Base-by-base conservation (phyloP, 1,284 basidiomycete genomes). In the Sporisorium graminicola region DNA sequence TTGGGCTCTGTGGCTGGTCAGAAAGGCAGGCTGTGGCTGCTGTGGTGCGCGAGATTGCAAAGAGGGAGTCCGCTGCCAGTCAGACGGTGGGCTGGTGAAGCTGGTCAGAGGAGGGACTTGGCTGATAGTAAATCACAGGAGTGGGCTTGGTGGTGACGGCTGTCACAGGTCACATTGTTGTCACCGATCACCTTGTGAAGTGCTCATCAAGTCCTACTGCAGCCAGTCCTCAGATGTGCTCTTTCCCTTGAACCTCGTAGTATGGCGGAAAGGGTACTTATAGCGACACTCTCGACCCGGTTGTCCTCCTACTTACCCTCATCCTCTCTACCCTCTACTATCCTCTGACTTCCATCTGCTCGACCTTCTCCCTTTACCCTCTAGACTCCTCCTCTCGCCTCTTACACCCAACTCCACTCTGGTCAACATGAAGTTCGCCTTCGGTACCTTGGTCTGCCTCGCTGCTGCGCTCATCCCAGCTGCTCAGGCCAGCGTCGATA, bases 341-440 rank as follows among this genome's bases (percentile, higher is more conserved):
- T n/a, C 40, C 40, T 43, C n/a, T 20, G 7, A 2, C 14, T 10
- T n/a, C 6, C 1, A 35, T 22, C 35, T 49, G 50, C n/a, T 29
- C 24, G n/a, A 20, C 7, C n/a, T 18, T 18, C 22, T 40, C 26
- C 18, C 27, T n/a, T 37, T 5, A 33, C 46, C n/a, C 5, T 49
- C 14, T 40, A 47, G 24, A 64, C 22, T 18, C 37, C 31, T 26
- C 20, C 4, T 16, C 16, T n/a, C 26, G 18, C 53, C n/a, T 18
- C 26, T 1, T 29, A 29, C 10, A 49, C 18, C 27, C 27, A n/a
- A 20, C 3, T n/a, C 9, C 37, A 20, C 43, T 40, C 49, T 24
- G 5, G 18, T 22, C 57, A 74, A 58, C 26, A 77, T 71, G 68
- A 74, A 71, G 63, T 55, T 77, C 46, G 58, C 60, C 22, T 60